Percentiles rank a stretch among this genome's conserved stretches.
Evolutionary conservation across 352 stramenopile species (phyloP).

Genomic region (Salisapilia sapeloensis): DNA sequence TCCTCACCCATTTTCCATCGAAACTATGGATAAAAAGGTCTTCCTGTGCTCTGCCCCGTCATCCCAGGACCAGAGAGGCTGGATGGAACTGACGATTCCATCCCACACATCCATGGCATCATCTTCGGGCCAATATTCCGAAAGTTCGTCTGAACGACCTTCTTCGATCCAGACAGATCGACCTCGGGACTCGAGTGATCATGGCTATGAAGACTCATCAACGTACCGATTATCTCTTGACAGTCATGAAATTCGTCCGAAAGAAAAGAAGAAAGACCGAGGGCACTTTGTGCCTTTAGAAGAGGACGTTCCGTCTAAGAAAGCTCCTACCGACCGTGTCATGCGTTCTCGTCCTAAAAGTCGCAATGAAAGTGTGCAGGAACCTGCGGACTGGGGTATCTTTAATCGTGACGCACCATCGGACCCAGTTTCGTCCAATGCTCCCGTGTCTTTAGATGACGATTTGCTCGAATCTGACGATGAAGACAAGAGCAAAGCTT

Average conservation of each 20-base stretch:
- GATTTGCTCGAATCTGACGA: conserved; percentile 1
- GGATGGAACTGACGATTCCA: conserved; percentile 39
- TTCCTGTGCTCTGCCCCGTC: conserved; percentile 52
- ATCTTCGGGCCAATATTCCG: conserved; percentile 9
- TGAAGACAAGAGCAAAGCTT: conserved; percentile 8
- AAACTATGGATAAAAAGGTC: conserved; percentile 53
- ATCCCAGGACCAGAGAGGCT: conserved; percentile 28
- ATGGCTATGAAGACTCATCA: too few species aligned
- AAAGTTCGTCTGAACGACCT: too few species aligned
- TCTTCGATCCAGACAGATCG: too few species aligned
- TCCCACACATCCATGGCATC: conserved; percentile 5
- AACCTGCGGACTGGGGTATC: conserved; percentile 38
- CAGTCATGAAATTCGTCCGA: too few species aligned
- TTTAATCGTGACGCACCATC: conserved; percentile 3
- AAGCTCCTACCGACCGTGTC: too few species aligned
- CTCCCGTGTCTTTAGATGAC: background rate
- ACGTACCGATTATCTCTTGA: too few species aligned
- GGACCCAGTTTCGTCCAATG: background rate
- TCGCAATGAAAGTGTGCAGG: conserved; percentile 7
- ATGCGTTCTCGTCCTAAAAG: conserved; percentile 5
- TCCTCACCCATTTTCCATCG: conserved; percentile 46
- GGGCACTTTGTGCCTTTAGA: too few species aligned
- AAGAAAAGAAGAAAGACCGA: too few species aligned
- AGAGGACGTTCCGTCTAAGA: too few species aligned
- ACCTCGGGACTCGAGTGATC: too few species aligned